These are phyloP conservation scores for Coccomyxa sp. DNA, from an alignment of 139 green algal species.

Conservation along the genomic window DNA sequence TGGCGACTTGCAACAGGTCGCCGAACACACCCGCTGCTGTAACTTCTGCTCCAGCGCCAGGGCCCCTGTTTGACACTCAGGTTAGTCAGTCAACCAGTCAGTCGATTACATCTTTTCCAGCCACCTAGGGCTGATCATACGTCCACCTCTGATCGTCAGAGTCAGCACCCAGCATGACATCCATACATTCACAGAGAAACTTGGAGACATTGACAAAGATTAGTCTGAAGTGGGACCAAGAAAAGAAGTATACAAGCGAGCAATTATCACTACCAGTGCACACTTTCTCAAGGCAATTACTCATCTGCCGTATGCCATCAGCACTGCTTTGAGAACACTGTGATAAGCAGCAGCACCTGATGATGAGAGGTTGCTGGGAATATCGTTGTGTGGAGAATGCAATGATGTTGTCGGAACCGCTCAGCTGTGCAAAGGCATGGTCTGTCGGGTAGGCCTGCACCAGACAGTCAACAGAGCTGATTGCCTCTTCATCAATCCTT, in stretches of 20 bases:
- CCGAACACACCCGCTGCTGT: constrained; percentile 91
- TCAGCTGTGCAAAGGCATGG: constrained; percentile 86
- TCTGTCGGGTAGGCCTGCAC: constrained; percentile 49
- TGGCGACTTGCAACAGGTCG: constrained; percentile 75
- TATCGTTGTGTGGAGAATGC: constrained; percentile 79
- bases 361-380: constrained; percentile 66
- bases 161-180: not conserved
- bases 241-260: too few relatives aligned
- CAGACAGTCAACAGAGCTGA: not conserved
- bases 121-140: not conserved
- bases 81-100: not conserved
- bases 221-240: not conserved
- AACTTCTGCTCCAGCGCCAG: constrained; percentile 84
- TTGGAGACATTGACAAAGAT: not conserved
- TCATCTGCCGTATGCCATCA: too few relatives aligned
- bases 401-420: constrained; percentile 89
- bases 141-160: not conserved
- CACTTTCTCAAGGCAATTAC: too few relatives aligned
- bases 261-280: too few relatives aligned
- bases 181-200: not conserved
- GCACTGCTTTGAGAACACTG: not conserved
- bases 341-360: constrained; percentile 83
- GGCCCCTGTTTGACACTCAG: constrained; percentile 37
- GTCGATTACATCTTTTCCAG: not conserved
- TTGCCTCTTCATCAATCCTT: not conserved